These are phyloP conservation scores for Fusarium sacchari DNA, from an alignment of 2,329 filamentous ascomycete genomes.

Conservation along the genomic window DNA sequence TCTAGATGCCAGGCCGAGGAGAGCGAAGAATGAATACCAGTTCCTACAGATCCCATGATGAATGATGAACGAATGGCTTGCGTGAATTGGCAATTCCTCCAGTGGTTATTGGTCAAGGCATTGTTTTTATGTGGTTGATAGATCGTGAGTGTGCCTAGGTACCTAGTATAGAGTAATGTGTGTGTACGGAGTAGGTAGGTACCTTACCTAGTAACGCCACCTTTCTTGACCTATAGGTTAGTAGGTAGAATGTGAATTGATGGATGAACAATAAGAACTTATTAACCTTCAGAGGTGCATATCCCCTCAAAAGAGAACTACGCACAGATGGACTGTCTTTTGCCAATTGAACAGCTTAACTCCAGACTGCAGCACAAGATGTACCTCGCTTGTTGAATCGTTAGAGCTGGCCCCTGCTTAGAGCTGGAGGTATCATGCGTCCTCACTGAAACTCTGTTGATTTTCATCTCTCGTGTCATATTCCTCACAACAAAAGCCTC, in stretches of 20 bases:
- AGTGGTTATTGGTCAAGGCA: not conserved
- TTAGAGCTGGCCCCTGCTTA: conserved; percentile 16
- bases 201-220: not conserved
- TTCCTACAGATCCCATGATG: not conserved
- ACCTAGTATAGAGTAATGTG: not conserved
- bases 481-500: not conserved
- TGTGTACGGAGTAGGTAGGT: too few relatives aligned
- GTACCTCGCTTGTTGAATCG: not conserved
- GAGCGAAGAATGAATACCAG: conserved; percentile 21
- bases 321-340: not conserved
- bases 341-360: not conserved
- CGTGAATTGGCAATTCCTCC: not conserved
- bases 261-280: not conserved
- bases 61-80: not conserved
- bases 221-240: not conserved
- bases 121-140: not conserved
- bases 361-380: not conserved
- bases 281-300: not conserved
- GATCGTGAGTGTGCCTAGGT: not conserved
- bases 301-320: not conserved
- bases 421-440: not conserved
- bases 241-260: not conserved
- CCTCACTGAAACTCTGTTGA: conserved; percentile 2
- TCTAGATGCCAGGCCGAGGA: not conserved
- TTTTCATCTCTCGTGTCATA: not conserved